Evolutionary conservation across 1,284 basidiomycete species (phyloP).

Genomic region (Moesziomyces antarcticus): DNA sequence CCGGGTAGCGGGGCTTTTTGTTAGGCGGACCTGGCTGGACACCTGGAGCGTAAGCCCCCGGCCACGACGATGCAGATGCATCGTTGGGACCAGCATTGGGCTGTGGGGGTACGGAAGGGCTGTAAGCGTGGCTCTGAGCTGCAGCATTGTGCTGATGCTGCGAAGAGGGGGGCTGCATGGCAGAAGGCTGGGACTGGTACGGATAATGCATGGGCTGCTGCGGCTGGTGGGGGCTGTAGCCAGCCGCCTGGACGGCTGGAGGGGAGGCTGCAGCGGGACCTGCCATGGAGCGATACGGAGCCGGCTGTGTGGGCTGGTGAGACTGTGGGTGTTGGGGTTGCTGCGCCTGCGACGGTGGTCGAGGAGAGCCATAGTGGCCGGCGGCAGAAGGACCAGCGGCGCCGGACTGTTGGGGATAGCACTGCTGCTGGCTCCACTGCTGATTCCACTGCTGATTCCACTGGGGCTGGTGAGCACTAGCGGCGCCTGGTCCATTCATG

Average conservation of each 20-base stretch:
- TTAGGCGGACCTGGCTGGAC: slow-evolving; percentile 32
- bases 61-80: slow-evolving; percentile 18
- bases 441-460: slow-evolving; percentile 44
- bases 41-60: slow-evolving; percentile 24
- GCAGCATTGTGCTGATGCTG: slow-evolving; percentile 33
- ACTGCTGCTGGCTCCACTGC: slow-evolving; percentile 30
- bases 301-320: slow-evolving; percentile 5
- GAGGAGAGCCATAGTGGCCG: slow-evolving; percentile 16
- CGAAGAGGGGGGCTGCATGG: slow-evolving; percentile 17
- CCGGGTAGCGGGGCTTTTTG: slow-evolving; percentile 36
- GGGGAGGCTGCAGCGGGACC: slow-evolving; percentile 2
- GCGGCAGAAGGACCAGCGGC: slow-evolving; percentile 11
- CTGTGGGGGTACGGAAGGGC: slow-evolving; percentile 14
- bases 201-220: slow-evolving; percentile 18
- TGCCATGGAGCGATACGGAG: slow-evolving; percentile 12
- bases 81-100: slow-evolving; percentile 11
- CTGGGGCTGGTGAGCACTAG: slow-evolving; percentile 35
- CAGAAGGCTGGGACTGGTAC: slow-evolving; percentile 23
- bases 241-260: slow-evolving; percentile 13
- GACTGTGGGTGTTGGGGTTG: slow-evolving; percentile 7
- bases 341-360: slow-evolving; percentile 12
- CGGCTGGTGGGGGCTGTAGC: slow-evolving; percentile 29
- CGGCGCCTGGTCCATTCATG: slow-evolving; percentile 12
- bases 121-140: slow-evolving; percentile 17
- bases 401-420: slow-evolving; percentile 48